Evolutionary conservation across 139 green algal species (phyloP).

Genomic region (Haematococcus lacustris): DNA sequence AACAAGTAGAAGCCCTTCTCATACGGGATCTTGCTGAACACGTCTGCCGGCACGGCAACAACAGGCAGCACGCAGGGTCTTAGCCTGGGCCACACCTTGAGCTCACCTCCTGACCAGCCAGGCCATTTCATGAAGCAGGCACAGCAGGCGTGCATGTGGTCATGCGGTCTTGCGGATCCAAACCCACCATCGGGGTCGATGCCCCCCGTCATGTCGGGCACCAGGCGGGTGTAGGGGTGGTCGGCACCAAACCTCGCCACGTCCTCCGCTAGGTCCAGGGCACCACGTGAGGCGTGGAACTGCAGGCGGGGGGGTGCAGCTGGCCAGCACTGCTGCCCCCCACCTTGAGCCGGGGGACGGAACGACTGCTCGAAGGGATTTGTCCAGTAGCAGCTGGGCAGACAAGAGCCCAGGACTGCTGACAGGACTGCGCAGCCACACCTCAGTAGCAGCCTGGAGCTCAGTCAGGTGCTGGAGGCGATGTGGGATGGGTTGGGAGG

Average conservation of each 20-base stretch:
- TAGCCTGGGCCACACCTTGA: too few species aligned
- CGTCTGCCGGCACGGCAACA: too few species aligned
- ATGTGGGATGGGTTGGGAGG: not conserved
- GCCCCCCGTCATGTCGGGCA: conserved; percentile 49
- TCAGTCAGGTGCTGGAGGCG: not conserved
- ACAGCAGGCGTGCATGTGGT: not conserved
- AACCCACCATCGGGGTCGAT: conserved; percentile 76
- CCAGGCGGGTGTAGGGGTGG: conserved; percentile 45
- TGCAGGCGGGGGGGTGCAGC: conserved; percentile 15
- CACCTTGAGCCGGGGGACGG: not conserved
- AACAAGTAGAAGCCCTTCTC: conserved; percentile 89
- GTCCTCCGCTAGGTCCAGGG: conserved; percentile 20
- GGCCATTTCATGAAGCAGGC: not conserved
- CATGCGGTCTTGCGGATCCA: too few species aligned
- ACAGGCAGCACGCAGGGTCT: too few species aligned
- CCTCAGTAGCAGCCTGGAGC: not conserved
- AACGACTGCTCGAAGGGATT: not conserved
- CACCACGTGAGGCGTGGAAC: conserved; percentile 43
- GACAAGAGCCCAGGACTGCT: not conserved
- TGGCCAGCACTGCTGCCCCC: too few species aligned
- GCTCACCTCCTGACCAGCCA: too few species aligned
- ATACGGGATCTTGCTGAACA: conserved; percentile 41
- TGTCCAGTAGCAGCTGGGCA: not conserved
- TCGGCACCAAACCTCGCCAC: conserved; percentile 25
- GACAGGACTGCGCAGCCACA: not conserved